Evolutionary conservation across 1,139 yeast species (phyloP), one percentile per base, ranked within the genome.

Genomic region (Nakaseomyces delphensis): DNA sequence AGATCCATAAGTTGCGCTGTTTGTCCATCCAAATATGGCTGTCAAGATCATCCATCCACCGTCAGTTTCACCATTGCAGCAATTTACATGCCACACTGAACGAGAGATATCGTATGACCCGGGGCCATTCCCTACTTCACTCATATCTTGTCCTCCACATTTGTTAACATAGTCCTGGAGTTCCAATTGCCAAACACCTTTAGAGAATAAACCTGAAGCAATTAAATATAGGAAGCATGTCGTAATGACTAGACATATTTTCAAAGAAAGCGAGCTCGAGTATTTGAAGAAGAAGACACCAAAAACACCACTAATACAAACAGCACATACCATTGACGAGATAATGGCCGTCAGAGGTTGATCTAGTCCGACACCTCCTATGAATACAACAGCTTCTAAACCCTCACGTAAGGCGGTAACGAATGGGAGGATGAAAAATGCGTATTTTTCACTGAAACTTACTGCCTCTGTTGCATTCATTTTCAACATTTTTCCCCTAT

Each of bases 31-130:
- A 44, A 91, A 72, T 11, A 89, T 68, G 4, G 97, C 96, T 53
- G 91, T 87, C 61, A 87, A 74, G 29, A 89, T 72, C 81, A 85
- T 86, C 96, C 96, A 89, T 49, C 95, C 91, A 29, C 89, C 89
- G 60, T 83, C 94, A 36, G 74, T 81, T 52, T 82, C 79, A 15
- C 96, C 96, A 62, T 86, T 86, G 67, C 97, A 89, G 65, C 96
- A 89, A 68, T 89, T 87, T 33, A 89, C 96, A 66, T 89, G 97
- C 97, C 97, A 89, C 1, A 89, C 84, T 13, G 83, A 73, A 48
- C 74, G 77, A 25, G 75, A 56, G 44, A 89, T 77, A 61, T 89
- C 94, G 64, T 89, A 89, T 1, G 96, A 83, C 7, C 97, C 97
- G 1, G 97, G 95, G 0, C 97, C 97, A 43, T 79, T 74, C 5